These are phyloP conservation scores for Akanthomyces dipterigenus DNA, from an alignment of 2,329 filamentous ascomycete species.

Conservation along the genomic window DNA sequence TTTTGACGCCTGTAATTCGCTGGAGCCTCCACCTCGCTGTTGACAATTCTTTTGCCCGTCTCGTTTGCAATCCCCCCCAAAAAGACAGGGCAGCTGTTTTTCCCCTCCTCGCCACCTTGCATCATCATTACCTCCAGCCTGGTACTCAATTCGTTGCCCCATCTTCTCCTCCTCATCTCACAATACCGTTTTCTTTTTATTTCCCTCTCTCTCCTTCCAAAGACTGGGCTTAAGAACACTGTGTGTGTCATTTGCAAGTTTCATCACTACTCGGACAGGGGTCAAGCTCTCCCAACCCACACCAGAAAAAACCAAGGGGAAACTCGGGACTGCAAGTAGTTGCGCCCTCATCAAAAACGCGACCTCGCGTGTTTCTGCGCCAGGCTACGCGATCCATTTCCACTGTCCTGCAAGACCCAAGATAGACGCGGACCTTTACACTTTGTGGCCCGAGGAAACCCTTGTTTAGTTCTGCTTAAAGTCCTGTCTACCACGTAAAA, in stretches of 20 bases:
- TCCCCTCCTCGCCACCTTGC: slow-evolving; percentile 7
- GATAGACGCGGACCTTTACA: slow-evolving; percentile 4
- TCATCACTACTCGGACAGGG: slow-evolving; percentile 3
- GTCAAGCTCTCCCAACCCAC: slow-evolving; percentile 1
- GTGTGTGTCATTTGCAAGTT: background rate
- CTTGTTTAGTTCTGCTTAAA: slow-evolving; percentile 12
- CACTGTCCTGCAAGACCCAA: background rate
- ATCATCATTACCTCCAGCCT: background rate
- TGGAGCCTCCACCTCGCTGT: slow-evolving; percentile 5
- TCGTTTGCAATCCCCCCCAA: slow-evolving; percentile 1
- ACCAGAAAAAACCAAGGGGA: slow-evolving; percentile 6
- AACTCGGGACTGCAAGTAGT: background rate
- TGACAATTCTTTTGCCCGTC: slow-evolving; percentile 4
- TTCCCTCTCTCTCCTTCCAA: background rate
- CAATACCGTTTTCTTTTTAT: background rate
- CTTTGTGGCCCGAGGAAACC: background rate
- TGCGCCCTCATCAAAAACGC: slow-evolving; percentile 1
- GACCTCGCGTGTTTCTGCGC: background rate
- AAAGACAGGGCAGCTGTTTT: background rate
- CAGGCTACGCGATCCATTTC: slow-evolving; percentile 1
- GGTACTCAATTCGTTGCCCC: background rate
- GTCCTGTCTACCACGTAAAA: slow-evolving; percentile 11
- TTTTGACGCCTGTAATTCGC: background rate
- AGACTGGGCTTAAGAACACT: background rate
- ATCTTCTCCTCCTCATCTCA: background rate